phyloP scores from a whole-genome alignment of 306 rosid genomes.

The Fragaria iinumae region DNA sequence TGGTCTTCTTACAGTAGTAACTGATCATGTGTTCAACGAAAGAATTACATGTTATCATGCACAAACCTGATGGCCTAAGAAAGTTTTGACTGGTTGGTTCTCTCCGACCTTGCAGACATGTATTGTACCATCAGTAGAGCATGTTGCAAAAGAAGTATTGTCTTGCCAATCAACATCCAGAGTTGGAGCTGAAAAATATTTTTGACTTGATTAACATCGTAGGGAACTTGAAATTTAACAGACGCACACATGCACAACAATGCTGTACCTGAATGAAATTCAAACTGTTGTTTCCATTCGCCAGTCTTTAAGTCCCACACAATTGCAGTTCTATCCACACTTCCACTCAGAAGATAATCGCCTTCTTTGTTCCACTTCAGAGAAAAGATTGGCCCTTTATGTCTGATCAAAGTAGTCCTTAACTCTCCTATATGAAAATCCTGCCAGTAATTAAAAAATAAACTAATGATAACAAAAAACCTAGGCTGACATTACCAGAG shows the following conservation, averaged over 20 bases:
- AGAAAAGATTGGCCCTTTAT: conserved; percentile 67
- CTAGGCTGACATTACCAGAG: neutral
- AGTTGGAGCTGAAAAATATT: conserved; percentile 51
- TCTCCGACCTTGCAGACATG: conserved; percentile 70
- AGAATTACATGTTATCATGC: neutral
- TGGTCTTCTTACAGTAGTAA: neutral
- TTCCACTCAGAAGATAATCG: conserved; percentile 75
- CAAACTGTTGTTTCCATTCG: conserved; percentile 70
- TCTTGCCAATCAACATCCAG: conserved; percentile 73
- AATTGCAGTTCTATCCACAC: conserved; percentile 60
- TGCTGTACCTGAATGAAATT: conserved; percentile 55
- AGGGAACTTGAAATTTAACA: conserved; percentile 2
- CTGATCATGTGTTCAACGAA: neutral
- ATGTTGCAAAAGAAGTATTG: conserved; percentile 57
- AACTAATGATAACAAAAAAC: conserved; percentile 4
- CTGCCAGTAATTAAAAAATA: conserved; percentile 20
- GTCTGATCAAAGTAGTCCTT: conserved; percentile 48
- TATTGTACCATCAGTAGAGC: conserved; percentile 62
- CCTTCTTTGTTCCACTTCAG: conserved; percentile 69
- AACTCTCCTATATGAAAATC: conserved; percentile 45
- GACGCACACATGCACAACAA: neutral
- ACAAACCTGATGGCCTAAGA: conserved; percentile 62
- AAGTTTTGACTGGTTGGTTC: conserved; percentile 55
- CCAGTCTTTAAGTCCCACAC: conserved; percentile 61
- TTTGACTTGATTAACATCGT: neutral